Conservation (phyloP, 805 yeast species). For the Saccharomycopsis malanga region DNA sequence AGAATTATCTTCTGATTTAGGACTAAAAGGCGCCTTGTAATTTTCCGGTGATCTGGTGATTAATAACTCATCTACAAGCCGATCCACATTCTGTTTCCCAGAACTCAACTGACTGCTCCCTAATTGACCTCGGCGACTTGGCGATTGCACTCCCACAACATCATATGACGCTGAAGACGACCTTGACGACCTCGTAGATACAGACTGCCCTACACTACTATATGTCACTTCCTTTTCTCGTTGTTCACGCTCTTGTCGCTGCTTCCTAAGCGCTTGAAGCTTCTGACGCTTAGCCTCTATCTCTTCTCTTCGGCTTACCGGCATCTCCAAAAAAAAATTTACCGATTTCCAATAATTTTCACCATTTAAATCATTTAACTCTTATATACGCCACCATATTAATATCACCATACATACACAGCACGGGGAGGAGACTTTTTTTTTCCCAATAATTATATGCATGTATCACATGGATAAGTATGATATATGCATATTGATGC, state of each 20-base stretch:
- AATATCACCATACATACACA: too few species aligned
- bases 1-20: not conserved
- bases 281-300: conserved; percentile 21
- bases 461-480: too few species aligned
- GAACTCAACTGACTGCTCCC: not conserved
- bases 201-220: not conserved
- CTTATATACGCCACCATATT: too few species aligned
- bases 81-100: conserved; percentile 6
- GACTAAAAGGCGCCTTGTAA: not conserved
- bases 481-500: too few species aligned
- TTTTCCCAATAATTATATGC: too few species aligned
- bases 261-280: conserved; percentile 17
- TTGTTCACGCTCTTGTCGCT: conserved; percentile 18
- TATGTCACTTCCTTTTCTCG: not conserved
- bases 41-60: too few species aligned
- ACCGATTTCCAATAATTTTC: too few species aligned
- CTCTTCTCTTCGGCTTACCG: conserved; percentile 18
- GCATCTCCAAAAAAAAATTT: too few species aligned
- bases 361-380: too few species aligned
- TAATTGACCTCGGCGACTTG: not conserved
- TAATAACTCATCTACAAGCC: conserved; percentile 14
- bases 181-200: not conserved
- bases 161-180: not conserved
- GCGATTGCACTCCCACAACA: not conserved
- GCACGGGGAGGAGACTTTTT: too few species aligned